Percentiles rank a stretch among this genome's conserved stretches.
phyloP scores from a whole-genome alignment of 164 flowering plant species.

The Taxillus chinensis region DNA sequence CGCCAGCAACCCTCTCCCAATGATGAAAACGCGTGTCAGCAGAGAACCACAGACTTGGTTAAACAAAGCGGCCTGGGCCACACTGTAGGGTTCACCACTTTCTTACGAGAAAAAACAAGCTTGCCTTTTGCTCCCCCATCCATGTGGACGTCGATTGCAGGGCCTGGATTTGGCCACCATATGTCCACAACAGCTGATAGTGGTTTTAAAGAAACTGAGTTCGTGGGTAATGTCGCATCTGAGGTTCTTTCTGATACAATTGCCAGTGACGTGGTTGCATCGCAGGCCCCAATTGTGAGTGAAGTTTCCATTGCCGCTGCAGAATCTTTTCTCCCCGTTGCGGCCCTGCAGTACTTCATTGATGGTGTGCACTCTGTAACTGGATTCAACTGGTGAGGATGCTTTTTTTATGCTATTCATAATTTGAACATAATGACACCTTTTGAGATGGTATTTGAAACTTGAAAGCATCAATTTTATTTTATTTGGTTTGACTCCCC shows the following conservation, averaged over 20 bases:
- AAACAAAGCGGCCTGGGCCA: slow-evolving; percentile 12
- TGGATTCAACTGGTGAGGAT: slow-evolving; percentile 66
- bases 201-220: slow-evolving; percentile 37
- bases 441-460: neutral
- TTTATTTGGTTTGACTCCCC: too few species aligned
- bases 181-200: slow-evolving; percentile 51
- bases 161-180: slow-evolving; percentile 22
- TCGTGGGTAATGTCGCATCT: slow-evolving; percentile 35
- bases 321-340: slow-evolving; percentile 65
- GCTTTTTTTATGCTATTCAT: neutral
- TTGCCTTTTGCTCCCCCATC: slow-evolving; percentile 9
- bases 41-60: slow-evolving; percentile 5
- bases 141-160: slow-evolving; percentile 4
- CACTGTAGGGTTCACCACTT: slow-evolving; percentile 17
- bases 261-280: slow-evolving; percentile 14
- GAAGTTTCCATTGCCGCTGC: slow-evolving; percentile 92
- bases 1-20: slow-evolving; percentile 6
- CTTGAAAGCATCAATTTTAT: neutral
- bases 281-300: slow-evolving; percentile 46
- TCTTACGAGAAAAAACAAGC: slow-evolving; percentile 17
- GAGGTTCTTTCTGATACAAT: slow-evolving; percentile 40
- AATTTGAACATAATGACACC: neutral
- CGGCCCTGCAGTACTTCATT: slow-evolving; percentile 67
- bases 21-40: slow-evolving; percentile 9
- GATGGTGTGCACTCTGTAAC: slow-evolving; percentile 58